These are phyloP conservation scores for Chalaropsis ovoidea DNA, from an alignment of 2,329 filamentous ascomycete species.

Conservation along the genomic window DNA sequence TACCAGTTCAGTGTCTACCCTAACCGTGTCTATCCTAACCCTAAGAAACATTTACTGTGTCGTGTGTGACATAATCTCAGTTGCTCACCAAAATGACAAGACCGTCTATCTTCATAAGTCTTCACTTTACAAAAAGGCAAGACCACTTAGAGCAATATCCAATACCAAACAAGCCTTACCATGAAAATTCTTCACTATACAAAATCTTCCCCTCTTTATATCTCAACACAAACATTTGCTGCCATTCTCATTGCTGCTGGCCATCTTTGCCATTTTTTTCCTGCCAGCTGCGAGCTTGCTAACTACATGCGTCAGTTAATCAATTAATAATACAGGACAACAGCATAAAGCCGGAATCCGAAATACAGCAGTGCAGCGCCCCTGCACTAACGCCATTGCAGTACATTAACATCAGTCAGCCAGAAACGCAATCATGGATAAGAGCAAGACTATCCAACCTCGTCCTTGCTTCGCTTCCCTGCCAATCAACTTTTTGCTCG, in stretches of 20 bases:
- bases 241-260: too few species aligned
- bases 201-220: background rate
- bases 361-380: background rate
- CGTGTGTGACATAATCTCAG: too few species aligned
- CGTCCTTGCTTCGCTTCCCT: conserved; percentile 9
- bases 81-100: background rate
- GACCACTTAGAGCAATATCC: background rate
- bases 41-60: background rate
- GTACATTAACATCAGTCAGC: background rate
- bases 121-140: background rate
- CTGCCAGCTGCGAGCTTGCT: background rate
- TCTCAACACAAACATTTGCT: too few species aligned
- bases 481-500: background rate
- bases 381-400: background rate
- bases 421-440: conserved; percentile 5
- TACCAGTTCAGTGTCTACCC: too few species aligned
- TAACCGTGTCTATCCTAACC: background rate
- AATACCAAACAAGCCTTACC: background rate
- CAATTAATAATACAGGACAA: background rate
- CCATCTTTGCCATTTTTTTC: background rate
- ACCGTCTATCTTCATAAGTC: background rate
- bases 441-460: conserved; percentile 4
- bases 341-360: background rate
- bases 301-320: conserved; percentile 2
- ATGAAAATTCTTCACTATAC: background rate